These are phyloP conservation scores for Mediolabrus comicus DNA, from an alignment of 108 stramenopile genomes.

Conservation along the genomic window DNA sequence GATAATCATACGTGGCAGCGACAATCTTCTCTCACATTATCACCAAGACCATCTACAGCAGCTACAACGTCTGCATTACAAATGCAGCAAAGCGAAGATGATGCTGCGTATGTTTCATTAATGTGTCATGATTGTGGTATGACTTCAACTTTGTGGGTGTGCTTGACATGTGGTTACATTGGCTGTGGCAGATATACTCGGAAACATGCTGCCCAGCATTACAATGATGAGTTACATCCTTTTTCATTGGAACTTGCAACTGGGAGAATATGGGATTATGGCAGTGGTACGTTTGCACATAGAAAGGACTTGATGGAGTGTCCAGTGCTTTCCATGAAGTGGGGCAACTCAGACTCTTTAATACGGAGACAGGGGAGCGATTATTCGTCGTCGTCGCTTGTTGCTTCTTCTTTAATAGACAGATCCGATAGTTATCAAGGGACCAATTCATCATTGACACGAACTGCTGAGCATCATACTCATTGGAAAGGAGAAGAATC, in stretches of 20 bases:
- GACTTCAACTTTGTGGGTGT: slow-evolving; percentile 88
- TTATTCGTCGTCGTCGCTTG: slow-evolving; percentile 7
- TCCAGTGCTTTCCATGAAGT: slow-evolving; percentile 47
- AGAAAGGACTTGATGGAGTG: slow-evolving; percentile 81
- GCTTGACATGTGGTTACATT: slow-evolving; percentile 93
- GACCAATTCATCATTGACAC: slow-evolving; percentile 9
- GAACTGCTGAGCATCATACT: slow-evolving; percentile 1
- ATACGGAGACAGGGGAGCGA: not conserved
- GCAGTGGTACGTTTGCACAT: slow-evolving; percentile 82
- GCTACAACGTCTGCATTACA: not conserved
- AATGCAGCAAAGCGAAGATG: not conserved
- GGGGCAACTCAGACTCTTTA: slow-evolving; percentile 16
- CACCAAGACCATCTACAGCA: not conserved
- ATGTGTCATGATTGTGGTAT: slow-evolving; percentile 76
- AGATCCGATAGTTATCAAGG: not conserved
- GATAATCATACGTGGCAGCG: slow-evolving; percentile 8
- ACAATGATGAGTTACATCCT: slow-evolving; percentile 77
- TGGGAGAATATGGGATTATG: slow-evolving; percentile 95
- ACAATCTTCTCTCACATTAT: slow-evolving; percentile 38
- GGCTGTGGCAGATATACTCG: slow-evolving; percentile 95
- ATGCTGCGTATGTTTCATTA: not conserved
- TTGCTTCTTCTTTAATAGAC: not conserved
- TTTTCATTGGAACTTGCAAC: slow-evolving; percentile 94
- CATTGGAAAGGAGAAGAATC: slow-evolving; percentile 2
- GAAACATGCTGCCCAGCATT: slow-evolving; percentile 87